Conservation (phyloP, 805 yeast species). For the Yarrowia sp. region DNA sequence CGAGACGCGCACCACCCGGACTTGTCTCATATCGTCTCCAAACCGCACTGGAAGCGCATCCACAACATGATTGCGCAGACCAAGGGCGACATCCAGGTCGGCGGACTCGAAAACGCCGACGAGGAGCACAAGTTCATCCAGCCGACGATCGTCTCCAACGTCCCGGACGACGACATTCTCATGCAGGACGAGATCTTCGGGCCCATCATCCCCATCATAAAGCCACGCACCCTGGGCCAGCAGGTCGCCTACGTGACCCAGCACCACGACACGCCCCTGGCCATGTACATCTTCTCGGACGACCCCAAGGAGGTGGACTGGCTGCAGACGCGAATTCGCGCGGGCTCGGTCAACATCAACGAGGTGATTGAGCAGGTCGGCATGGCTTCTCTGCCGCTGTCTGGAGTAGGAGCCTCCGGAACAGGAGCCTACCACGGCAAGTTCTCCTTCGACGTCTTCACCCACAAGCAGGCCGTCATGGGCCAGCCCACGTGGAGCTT, state of each 20-base stretch:
- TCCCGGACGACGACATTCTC: conserved; percentile 60
- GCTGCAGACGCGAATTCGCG: conserved; percentile 54
- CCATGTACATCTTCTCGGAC: conserved; percentile 63
- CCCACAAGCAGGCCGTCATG: conserved; percentile 67
- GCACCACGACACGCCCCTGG: conserved; percentile 72
- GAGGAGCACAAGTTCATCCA: conserved; percentile 50
- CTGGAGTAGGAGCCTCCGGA: conserved; percentile 87
- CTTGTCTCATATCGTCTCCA: conserved; percentile 61
- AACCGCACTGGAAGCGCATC: conserved; percentile 52
- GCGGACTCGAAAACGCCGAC: conserved; percentile 32
- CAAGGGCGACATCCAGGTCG: conserved; percentile 32
- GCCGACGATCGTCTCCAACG: conserved; percentile 68
- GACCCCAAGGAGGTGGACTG: conserved; percentile 47
- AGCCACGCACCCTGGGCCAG: conserved; percentile 41
- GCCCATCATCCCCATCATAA: conserved; percentile 74
- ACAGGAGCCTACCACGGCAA: conserved; percentile 77
- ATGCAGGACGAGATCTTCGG: conserved; percentile 80
- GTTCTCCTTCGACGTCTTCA: conserved; percentile 61
- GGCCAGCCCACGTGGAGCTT: conserved; percentile 57
- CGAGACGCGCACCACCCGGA: conserved; percentile 33
- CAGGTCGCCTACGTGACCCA: conserved; percentile 40
- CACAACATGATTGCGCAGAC: conserved; percentile 41
- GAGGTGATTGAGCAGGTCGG: conserved; percentile 72
- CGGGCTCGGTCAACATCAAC: conserved; percentile 69
- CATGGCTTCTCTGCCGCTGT: conserved; percentile 71